phyloP scores from a whole-genome alignment of 2,329 filamentous ascomycete genomes.

The Truncatella angustata region DNA sequence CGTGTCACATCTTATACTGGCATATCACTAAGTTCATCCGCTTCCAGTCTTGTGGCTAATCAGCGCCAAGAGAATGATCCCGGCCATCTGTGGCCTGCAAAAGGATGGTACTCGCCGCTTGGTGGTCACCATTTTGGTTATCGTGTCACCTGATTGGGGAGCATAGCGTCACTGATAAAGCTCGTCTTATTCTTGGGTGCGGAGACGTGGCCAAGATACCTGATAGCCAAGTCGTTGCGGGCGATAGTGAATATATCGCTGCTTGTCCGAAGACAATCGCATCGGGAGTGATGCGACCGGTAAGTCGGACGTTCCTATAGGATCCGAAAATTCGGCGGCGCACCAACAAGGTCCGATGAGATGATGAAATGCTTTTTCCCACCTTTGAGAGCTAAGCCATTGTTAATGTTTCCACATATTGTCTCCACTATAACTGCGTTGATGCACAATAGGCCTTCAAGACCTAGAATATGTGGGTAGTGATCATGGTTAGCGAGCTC shows the following conservation, averaged over 20 bases:
- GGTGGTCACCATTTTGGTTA: neutral
- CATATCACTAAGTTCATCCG: neutral
- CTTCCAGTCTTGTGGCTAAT: neutral
- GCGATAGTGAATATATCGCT: neutral
- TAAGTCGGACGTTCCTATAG: neutral
- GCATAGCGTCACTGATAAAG: constrained; percentile 1
- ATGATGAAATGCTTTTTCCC: neutral
- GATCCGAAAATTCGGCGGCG: neutral
- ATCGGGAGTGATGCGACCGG: neutral
- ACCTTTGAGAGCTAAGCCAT: neutral
- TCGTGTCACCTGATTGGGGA: neutral
- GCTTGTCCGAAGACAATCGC: neutral
- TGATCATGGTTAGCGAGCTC: neutral
- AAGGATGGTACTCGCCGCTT: neutral
- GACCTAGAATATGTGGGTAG: too few relatives aligned
- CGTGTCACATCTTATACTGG: neutral
- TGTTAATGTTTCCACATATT: neutral
- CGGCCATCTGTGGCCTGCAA: neutral
- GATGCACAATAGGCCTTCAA: too few relatives aligned
- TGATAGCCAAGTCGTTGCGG: neutral
- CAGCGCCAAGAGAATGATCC: neutral
- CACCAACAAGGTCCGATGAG: neutral
- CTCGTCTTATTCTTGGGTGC: neutral
- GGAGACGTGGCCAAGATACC: neutral
- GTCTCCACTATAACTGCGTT: constrained; percentile 3